Evolutionary conservation across 2,329 filamentous ascomycete species (phyloP).

Genomic region (Graphilbum fragrans): DNA sequence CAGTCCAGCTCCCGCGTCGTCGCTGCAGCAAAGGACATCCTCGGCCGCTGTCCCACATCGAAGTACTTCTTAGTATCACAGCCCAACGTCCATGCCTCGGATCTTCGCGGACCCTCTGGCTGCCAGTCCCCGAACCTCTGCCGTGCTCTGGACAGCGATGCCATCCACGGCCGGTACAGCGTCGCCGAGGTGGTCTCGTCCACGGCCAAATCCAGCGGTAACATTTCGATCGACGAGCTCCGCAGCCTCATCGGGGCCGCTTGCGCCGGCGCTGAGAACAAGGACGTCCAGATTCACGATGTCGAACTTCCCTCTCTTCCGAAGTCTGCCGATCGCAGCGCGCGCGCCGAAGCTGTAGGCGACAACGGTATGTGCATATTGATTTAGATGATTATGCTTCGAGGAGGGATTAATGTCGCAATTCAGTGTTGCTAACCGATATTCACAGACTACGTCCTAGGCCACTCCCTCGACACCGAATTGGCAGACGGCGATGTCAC

Average conservation of each 20-base stretch:
- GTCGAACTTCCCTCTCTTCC: conserved; percentile 28
- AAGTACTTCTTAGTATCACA: conserved; percentile 71
- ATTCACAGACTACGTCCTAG: conserved; percentile 38
- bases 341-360: conserved; percentile 32
- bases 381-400: neutral
- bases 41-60: conserved; percentile 58
- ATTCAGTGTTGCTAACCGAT: conserved; percentile 3
- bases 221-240: conserved; percentile 28
- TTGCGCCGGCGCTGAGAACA: conserved; percentile 29
- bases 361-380: conserved; percentile 30
- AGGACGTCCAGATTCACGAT: conserved; percentile 23
- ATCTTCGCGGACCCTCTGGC: conserved; percentile 43
- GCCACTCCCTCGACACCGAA: conserved; percentile 30
- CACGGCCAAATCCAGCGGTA: conserved; percentile 19
- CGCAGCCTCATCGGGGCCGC: conserved; percentile 29
- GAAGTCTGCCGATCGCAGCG: conserved; percentile 19
- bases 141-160: conserved; percentile 21
- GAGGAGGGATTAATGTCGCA: too few relatives aligned
- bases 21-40: conserved; percentile 31
- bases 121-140: conserved; percentile 43
- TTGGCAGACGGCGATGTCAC: conserved; percentile 45
- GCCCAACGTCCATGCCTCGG: conserved; percentile 57
- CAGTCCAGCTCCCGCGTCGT: conserved; percentile 35
- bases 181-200: conserved; percentile 42
- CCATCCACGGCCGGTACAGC: conserved; percentile 27